Conservation (phyloP, 352 stramenopile species). For the Pythium folliculosum region DNA sequence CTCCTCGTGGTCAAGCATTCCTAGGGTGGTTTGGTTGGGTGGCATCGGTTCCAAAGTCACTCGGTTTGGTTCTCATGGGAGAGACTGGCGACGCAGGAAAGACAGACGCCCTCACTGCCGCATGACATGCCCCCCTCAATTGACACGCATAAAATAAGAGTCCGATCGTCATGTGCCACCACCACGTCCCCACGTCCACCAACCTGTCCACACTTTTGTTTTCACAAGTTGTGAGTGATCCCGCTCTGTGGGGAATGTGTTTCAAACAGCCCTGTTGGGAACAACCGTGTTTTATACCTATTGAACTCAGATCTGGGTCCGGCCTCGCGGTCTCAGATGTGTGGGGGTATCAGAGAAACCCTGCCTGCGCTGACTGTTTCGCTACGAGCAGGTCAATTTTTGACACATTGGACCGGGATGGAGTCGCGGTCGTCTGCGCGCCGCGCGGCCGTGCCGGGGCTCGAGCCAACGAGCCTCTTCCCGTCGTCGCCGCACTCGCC, state of each 20-base stretch:
- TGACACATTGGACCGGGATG: slow-evolving; percentile 27
- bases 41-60: slow-evolving; percentile 14
- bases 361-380: slow-evolving; percentile 6
- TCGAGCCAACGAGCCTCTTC: slow-evolving; percentile 19
- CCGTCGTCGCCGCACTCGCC: not conserved
- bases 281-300: no score
- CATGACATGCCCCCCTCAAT: not conserved
- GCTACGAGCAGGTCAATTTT: not conserved
- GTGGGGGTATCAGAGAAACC: no score
- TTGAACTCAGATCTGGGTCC: no score
- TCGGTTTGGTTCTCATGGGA: slow-evolving; percentile 45
- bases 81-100: not conserved
- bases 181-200: no score
- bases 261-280: no score
- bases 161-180: slow-evolving; percentile 21
- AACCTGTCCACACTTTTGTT: no score
- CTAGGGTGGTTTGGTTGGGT: slow-evolving; percentile 26
- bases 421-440: slow-evolving; percentile 41
- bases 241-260: no score
- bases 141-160: slow-evolving; percentile 26
- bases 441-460: slow-evolving; percentile 6
- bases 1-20: slow-evolving; percentile 72
- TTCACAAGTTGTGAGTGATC: no score
- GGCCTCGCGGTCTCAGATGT: no score
- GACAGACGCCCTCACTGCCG: not conserved